Base-by-base conservation (phyloP, 805 yeast genomes). In the Clavispora carvajalis region DNA sequence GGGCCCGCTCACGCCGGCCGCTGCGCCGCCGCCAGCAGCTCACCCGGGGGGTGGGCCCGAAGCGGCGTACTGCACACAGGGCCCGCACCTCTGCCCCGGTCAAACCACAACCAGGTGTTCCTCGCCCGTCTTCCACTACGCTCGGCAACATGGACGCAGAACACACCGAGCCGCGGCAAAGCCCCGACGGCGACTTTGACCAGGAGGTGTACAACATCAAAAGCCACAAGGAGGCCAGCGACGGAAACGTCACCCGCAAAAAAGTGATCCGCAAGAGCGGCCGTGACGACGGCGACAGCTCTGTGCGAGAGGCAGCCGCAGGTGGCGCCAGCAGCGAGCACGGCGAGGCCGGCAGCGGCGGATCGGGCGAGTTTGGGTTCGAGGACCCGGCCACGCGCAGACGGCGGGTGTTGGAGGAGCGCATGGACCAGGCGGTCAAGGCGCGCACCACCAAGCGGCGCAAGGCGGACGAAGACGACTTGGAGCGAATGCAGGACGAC, bases 401-500 rank as follows among this genome's bases (percentile, higher is more conserved):
- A 57, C 80, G 95, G 56, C 76, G 88, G 48, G 80, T 77, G 47
- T 73, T 93, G 47, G 98, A 93, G 62, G 91, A 80, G 44, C 78
- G 74, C 52, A 76, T 93, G 67, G 93, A 84, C 48, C 78, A 80
- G 31, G 82, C 95, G 1, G 63, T 91, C 46, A 86, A 85, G 60
- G 69, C 72, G 46, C 73, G 69, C 37, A 75, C 82, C 16, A 73
- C 75, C 15, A 74, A 75, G 47, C 73, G 82, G 43, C 79, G 84
- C 53, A 78, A 75, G 54, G 79, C 84, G 36, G 91, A 85, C 53
- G 98, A 93, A 53, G 95, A 88, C 57, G 99, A 93, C 65, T 67
- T 93, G 49, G 98, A 95, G 59, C 82, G 88, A 55, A 84, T 87
- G 82, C 95, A 90, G 59, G 99, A 93, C 70, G 97, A 90, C 57